A percentile compares a stretch with the other conserved stretches of the same genome.
Evolutionary conservation across 495 filamentous ascomycete genomes (phyloP).

Genomic region (Penicillium flavigenum): DNA sequence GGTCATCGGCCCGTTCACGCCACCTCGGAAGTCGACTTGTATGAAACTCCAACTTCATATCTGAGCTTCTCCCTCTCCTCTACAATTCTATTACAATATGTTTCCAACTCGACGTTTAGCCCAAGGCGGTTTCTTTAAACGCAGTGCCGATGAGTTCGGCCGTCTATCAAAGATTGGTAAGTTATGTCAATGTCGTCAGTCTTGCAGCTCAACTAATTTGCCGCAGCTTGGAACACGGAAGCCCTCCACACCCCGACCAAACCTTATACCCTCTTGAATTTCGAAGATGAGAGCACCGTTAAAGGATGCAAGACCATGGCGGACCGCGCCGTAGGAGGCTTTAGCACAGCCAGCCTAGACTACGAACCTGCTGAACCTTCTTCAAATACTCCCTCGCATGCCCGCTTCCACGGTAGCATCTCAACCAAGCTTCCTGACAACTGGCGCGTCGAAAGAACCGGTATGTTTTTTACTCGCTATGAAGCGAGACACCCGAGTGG

Average conservation of each 20-base stretch:
- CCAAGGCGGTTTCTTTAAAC: constrained; percentile 56
- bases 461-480: constrained; percentile 50
- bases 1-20: constrained; percentile 5
- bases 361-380: constrained; percentile 54
- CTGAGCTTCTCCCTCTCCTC: neutral
- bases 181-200: constrained; percentile 11
- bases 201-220: constrained; percentile 10
- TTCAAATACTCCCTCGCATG: constrained; percentile 53
- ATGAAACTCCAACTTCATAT: neutral
- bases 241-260: constrained; percentile 48
- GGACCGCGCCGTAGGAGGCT: constrained; percentile 83
- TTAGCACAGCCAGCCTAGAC: constrained; percentile 70
- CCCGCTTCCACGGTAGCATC: constrained; percentile 82
- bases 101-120: constrained; percentile 51
- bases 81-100: constrained; percentile 31
- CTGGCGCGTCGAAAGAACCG: constrained; percentile 58
- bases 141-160: constrained; percentile 64
- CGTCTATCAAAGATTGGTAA: constrained; percentile 59
- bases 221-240: constrained; percentile 51
- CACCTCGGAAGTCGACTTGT: constrained; percentile 7
- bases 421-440: constrained; percentile 71
- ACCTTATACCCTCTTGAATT: constrained; percentile 49
- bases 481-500: neutral
- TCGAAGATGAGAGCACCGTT: constrained; percentile 63
- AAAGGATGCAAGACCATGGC: constrained; percentile 77